Conservation (phyloP, 1,139 yeast species). For the Yamadazyma aaseri region DNA sequence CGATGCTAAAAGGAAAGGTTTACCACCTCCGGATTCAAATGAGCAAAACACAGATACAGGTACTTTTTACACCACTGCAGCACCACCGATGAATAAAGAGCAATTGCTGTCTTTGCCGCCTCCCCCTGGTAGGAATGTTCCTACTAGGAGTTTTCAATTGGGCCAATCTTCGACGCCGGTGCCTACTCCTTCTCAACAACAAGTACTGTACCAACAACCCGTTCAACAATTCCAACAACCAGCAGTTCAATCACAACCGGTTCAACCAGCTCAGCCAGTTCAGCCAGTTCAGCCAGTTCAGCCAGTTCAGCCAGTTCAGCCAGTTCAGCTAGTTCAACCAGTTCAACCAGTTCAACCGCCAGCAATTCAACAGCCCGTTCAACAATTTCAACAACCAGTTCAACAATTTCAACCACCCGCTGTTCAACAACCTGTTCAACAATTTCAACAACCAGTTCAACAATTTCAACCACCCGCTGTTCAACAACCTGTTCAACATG, state of each 20-base stretch:
- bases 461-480: conserved; percentile 2
- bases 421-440: conserved; percentile 9
- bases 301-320: conserved; percentile 9
- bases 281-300: conserved; percentile 7
- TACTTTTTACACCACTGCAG: neutral
- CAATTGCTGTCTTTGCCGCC: conserved; percentile 31
- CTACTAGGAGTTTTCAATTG: conserved; percentile 10
- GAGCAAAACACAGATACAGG: conserved; percentile 2
- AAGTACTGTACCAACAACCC: conserved; percentile 5
- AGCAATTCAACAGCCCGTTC: conserved; percentile 8
- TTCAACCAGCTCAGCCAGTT: conserved; percentile 4
- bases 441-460: conserved; percentile 5
- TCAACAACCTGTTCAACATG: too few relatives aligned
- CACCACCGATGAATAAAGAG: conserved; percentile 19
- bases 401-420: conserved; percentile 9
- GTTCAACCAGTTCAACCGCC: conserved; percentile 10
- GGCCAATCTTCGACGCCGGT: conserved; percentile 5
- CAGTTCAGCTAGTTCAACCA: conserved; percentile 12
- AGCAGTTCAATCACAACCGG: conserved; percentile 5
- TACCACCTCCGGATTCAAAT: conserved; percentile 5
- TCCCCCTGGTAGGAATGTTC: conserved; percentile 39
- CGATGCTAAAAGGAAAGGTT: conserved; percentile 25
- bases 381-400: conserved; percentile 10
- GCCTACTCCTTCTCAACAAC: neutral
- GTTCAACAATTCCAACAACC: conserved; percentile 4